Base-by-base conservation (phyloP, 345 rosid genomes). In the Hibiscus trionum region DNA sequence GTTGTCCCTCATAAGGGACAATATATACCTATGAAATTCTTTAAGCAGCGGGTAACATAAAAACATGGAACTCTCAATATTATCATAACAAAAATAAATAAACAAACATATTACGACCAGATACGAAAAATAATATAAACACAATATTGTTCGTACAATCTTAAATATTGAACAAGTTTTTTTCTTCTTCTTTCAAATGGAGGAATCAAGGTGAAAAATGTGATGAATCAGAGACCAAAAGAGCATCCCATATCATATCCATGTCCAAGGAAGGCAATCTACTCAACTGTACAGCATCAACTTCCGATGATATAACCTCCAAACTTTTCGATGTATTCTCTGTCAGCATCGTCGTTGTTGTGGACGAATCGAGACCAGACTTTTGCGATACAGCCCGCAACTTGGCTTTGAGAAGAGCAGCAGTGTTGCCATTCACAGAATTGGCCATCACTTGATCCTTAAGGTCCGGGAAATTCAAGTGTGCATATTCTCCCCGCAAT, bases 221-320 rank as follows among this genome's bases (percentile, higher is more conserved):
- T 88, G 78, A 91, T 72, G 89, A 82, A 80, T 86, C 67, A 31
- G 91, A 78, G 68, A 85, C 81, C 19, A 85, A 80, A 73, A 94
- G 85, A 75, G 97, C 91, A 80, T 95, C 99, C 99, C 99, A 91
- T 61, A 92, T 92, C 77, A 82, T 86, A 75, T 95, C 97, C 88
- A 95, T 95, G 83, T 95, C 99, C 86, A 95, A 78, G 6, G 99
- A 92, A 42, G 99, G 99, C 93, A 95, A 88, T 77, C 91, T 91
- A 80, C 99, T 95, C 61, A 95, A 71, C 81, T 88, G 96, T 76
- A 90, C 89, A 39, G 78, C 85, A 73, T 85, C 97, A 19, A 69
- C 73, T 64, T 90, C 95, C 50, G 80, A 76, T 7, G 78, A 67
- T 6, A 47, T 7, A 21, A 75, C 47, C 73, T 70, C 87, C 49